These are phyloP conservation scores for Beauveria scarabaeidicola DNA, from an alignment of 2,329 filamentous ascomycete genomes.

Conservation along the genomic window DNA sequence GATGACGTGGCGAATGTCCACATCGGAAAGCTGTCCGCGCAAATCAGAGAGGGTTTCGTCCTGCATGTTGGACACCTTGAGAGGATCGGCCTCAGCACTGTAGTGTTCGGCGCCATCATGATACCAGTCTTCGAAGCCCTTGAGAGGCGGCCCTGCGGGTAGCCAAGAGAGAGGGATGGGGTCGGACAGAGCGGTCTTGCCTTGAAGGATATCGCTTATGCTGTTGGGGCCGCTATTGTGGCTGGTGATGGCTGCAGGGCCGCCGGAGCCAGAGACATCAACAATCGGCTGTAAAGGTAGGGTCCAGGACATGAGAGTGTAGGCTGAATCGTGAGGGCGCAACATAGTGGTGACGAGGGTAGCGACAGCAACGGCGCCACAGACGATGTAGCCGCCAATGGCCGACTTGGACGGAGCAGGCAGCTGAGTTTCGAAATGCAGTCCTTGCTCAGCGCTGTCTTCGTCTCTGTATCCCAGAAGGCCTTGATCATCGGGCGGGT, in stretches of 20 bases:
- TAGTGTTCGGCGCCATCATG: constrained; percentile 22
- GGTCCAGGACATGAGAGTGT: constrained; percentile 29
- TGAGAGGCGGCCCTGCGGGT: constrained; percentile 14
- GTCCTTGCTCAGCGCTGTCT: constrained; percentile 6
- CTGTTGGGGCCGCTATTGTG: constrained; percentile 19
- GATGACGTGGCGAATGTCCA: constrained; percentile 35
- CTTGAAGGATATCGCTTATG: constrained; percentile 20
- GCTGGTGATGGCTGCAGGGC: constrained; percentile 21
- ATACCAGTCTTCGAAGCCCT: constrained; percentile 24
- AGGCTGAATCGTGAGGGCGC: constrained; percentile 24
- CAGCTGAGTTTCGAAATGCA: constrained; percentile 12
- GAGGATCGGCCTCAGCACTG: constrained; percentile 26
- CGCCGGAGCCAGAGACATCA: constrained; percentile 23
- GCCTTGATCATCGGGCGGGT: not conserved
- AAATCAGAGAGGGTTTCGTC: constrained; percentile 22
- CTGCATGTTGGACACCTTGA: constrained; percentile 32
- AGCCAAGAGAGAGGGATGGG: constrained; percentile 20
- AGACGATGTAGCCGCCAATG: constrained; percentile 9
- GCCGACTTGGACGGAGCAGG: constrained; percentile 14
- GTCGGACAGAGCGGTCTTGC: constrained; percentile 19
- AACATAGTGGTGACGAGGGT: constrained; percentile 18
- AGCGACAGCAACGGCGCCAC: constrained; percentile 12
- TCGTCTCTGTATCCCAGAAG: constrained; percentile 1
- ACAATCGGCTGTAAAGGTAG: constrained; percentile 25
- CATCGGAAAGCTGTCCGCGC: constrained; percentile 18